Percentiles rank a stretch among this genome's conserved stretches.
Evolutionary conservation across 352 stramenopile species (phyloP).

Genomic region (Phytophthora lateralis): DNA sequence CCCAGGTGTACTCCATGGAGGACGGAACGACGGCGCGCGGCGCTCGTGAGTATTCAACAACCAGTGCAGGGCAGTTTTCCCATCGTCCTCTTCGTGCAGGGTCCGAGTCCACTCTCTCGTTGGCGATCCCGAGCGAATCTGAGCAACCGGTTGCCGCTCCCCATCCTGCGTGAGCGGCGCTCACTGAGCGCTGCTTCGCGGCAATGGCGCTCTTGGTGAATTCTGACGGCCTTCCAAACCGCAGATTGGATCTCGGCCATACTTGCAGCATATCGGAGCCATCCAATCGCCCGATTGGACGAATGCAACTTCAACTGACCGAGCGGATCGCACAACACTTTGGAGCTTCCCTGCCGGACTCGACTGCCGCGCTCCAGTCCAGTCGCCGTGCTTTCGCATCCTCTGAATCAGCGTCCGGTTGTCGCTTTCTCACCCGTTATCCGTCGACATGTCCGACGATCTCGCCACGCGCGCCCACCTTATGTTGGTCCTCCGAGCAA

Average conservation of each 20-base stretch:
- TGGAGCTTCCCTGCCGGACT: not conserved
- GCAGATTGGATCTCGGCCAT: constrained; percentile 24
- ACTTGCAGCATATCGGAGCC: constrained; percentile 25
- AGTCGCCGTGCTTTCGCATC: constrained; percentile 24
- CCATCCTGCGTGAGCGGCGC: constrained; percentile 15
- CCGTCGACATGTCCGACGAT: constrained; percentile 26
- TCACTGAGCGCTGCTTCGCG: too few relatives aligned
- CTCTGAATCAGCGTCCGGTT: constrained; percentile 23
- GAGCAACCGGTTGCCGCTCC: constrained; percentile 6
- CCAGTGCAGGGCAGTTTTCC: constrained; percentile 7
- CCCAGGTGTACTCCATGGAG: constrained; percentile 6
- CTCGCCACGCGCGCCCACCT: constrained; percentile 10
- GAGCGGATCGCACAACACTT: constrained; percentile 8
- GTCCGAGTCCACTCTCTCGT: constrained; percentile 25
- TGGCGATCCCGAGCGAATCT: constrained; percentile 12
- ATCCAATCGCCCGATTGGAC: constrained; percentile 35
- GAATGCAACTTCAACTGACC: constrained; percentile 28
- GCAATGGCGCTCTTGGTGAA: not conserved
- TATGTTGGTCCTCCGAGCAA: constrained; percentile 15
- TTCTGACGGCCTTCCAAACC: constrained; percentile 26
- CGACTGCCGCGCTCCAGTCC: too few relatives aligned
- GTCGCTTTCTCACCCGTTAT: constrained; percentile 31
- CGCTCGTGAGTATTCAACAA: constrained; percentile 30
- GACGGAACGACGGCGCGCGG: constrained; percentile 9
- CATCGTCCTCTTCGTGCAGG: constrained; percentile 36